Evolutionary conservation across 2,329 filamentous ascomycete genomes (phyloP).

Genomic region (Geosmithia flava): DNA sequence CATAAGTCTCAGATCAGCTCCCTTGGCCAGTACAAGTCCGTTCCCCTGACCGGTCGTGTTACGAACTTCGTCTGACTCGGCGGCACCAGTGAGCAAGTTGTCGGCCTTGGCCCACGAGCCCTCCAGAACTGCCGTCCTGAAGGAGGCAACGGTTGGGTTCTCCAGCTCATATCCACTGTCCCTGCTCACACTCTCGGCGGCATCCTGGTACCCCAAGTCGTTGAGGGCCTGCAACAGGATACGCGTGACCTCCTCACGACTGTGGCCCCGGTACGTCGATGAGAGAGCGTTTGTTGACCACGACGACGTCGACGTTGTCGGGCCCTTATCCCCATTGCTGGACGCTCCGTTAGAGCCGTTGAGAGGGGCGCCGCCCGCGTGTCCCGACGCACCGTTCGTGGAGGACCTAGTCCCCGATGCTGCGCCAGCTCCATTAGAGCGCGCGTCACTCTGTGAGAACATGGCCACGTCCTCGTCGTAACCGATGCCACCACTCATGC

Average conservation of each 20-base stretch:
- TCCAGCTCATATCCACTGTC: conserved; percentile 87
- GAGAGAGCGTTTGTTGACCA: conserved; percentile 5
- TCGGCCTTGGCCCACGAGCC: conserved; percentile 85
- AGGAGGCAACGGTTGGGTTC: conserved; percentile 73
- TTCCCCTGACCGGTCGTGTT: conserved; percentile 19
- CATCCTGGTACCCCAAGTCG: conserved; percentile 74
- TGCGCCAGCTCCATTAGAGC: conserved; percentile 18
- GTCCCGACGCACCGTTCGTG: background rate
- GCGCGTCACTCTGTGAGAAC: conserved; percentile 4
- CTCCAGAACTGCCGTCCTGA: conserved; percentile 65
- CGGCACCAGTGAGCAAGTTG: conserved; percentile 53
- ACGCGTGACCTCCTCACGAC: conserved; percentile 84
- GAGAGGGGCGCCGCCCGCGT: conserved; percentile 9
- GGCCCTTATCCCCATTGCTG: conserved; percentile 4
- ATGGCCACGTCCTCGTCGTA: conserved; percentile 1
- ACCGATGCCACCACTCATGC: background rate
- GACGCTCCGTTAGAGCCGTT: conserved; percentile 37
- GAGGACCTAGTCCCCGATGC: background rate
- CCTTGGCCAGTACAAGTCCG: conserved; percentile 63
- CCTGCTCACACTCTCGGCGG: conserved; percentile 60
- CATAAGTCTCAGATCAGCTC: conserved; percentile 68
- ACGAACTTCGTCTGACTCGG: conserved; percentile 15
- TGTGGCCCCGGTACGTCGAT: conserved; percentile 63
- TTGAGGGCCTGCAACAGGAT: conserved; percentile 83
- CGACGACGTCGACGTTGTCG: background rate